A percentile compares a stretch with the other conserved stretches of the same genome.
phyloP scores from a whole-genome alignment of 1,284 basidiomycete species.

The Volvariella surrecta region DNA sequence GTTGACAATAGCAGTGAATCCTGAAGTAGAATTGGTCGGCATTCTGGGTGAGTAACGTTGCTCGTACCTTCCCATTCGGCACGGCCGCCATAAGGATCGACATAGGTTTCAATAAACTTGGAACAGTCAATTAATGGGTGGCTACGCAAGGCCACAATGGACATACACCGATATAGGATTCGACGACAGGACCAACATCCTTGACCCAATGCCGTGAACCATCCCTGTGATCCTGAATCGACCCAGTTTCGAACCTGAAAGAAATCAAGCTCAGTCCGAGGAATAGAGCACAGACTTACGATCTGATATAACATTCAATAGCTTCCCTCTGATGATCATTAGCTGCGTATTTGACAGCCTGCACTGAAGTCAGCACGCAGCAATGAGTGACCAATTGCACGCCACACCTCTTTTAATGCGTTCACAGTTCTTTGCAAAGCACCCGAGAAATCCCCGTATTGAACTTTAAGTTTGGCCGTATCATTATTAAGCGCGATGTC shows the following conservation, averaged over 20 bases:
- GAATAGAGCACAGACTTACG: conserved; percentile 33
- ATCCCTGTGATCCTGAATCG: conserved; percentile 69
- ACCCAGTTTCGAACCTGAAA: conserved; percentile 64
- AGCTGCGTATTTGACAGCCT: conserved; percentile 67
- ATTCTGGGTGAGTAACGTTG: conserved; percentile 2
- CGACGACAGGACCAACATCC: conserved; percentile 81
- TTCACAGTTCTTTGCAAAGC: conserved; percentile 44
- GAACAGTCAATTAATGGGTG: neutral
- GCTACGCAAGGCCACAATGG: conserved; percentile 18
- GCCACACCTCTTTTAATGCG: conserved; percentile 50
- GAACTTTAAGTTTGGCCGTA: conserved; percentile 47
- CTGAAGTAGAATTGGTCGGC: conserved; percentile 24
- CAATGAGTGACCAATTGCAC: neutral
- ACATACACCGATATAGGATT: conserved; percentile 69
- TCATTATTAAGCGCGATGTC: conserved; percentile 33
- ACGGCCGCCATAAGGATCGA: conserved; percentile 76
- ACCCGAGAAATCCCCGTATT: conserved; percentile 64
- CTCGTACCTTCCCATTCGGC: conserved; percentile 78
- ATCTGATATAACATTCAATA: conserved; percentile 73
- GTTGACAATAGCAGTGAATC: conserved; percentile 83
- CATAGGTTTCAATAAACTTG: conserved; percentile 68
- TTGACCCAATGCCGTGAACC: conserved; percentile 77
- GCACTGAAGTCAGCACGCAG: conserved; percentile 1
- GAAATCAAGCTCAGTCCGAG: neutral
- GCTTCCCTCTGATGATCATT: conserved; percentile 67